Conservation (phyloP, 2,329 filamentous ascomycete species). For the Pseudofabraea citricarpa region DNA sequence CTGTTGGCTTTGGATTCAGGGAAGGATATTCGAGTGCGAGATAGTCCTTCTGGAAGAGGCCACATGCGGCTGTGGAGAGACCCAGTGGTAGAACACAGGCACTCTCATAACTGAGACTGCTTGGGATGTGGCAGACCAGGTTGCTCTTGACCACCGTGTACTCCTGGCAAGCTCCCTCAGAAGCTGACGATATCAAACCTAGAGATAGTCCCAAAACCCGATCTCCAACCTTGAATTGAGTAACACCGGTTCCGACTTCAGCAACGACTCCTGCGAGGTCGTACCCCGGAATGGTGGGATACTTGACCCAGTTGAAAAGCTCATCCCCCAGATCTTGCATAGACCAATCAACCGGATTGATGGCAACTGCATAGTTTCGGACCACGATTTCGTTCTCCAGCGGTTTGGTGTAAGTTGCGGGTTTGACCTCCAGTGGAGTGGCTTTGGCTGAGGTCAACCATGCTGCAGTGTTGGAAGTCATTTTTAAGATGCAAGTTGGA, state of each 20-base stretch:
- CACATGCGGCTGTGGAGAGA: conserved; percentile 24
- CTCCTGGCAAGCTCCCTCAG: conserved; percentile 19
- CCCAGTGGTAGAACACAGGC: conserved; percentile 25
- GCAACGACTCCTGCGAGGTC: conserved; percentile 51
- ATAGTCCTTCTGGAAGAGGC: conserved; percentile 20
- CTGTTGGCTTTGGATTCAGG: conserved; percentile 4
- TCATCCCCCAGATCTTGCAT: conserved; percentile 23
- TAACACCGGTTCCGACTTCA: conserved; percentile 42
- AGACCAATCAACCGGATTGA: conserved; percentile 29
- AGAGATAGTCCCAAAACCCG: conserved; percentile 34
- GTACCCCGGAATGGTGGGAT: conserved; percentile 40
- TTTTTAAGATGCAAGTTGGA: too few relatives aligned
- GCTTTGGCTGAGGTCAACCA: too few relatives aligned
- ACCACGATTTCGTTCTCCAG: too few relatives aligned
- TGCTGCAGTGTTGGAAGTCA: too few relatives aligned
- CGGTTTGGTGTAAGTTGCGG: too few relatives aligned
- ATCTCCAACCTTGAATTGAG: conserved; percentile 45
- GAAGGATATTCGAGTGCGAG: conserved; percentile 16
- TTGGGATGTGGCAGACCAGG: conserved; percentile 19
- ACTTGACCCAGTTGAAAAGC: conserved; percentile 11
- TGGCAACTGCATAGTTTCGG: conserved; percentile 26
- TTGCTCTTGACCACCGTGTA: conserved; percentile 19
- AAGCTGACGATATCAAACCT: conserved; percentile 13
- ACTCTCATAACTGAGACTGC: conserved; percentile 20
- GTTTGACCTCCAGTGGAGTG: too few relatives aligned